Base-by-base conservation (phyloP, 2,329 filamentous ascomycete genomes). In the Dendrostoma leiphaemia region DNA sequence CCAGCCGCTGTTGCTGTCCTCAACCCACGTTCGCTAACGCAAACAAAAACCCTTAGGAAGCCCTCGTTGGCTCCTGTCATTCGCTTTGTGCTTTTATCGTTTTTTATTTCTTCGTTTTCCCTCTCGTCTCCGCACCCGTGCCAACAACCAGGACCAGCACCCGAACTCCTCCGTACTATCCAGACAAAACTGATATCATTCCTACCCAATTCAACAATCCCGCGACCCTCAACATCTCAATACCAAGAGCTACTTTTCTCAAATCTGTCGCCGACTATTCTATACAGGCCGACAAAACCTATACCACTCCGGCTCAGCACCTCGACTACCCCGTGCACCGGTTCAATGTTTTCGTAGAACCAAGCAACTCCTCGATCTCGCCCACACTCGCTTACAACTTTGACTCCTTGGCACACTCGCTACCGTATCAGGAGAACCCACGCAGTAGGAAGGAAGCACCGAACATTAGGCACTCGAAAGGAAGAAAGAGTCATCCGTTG, bases 1-100 rank as follows among this genome's bases (percentile, higher is more conserved):
- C 69, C 67, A 69, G 62, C 64, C 64, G 65, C 67, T 63, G 70
- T 73, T 71, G 67, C 67, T 68, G 66, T 66, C 60, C 61, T 63
- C 61, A 61, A 64, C 69, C 67, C 71, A 80, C 78, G 71, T 72
- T 80, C 77, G 76, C 77, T 79, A 76, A 46, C 44, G 44, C 73
- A 68, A 67, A 67, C 69, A 68, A 69, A 65, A 64, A 64, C 63
- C 69, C 68, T 67, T 70, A 83, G 83, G 83, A 86, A 86, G 82
- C 84, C 83, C 84, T 86, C 83, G 83, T 79, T 74, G 84, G 78
- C 83, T 86, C 84, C 83, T 85, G 83, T 86, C 84, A 84, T 82
- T 87, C 84, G 84, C 84, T 87, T 85, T 74, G 75, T 77, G 74
- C 69, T 74, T 74, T 87, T 85, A 74, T 74, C 77, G 74, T 69